A percentile compares a stretch with the other conserved stretches of the same genome.
These are phyloP conservation scores for Allomyces arbusculus DNA, from an alignment of 192 early-diverging fungal genomes.

Conservation along the genomic window DNA sequence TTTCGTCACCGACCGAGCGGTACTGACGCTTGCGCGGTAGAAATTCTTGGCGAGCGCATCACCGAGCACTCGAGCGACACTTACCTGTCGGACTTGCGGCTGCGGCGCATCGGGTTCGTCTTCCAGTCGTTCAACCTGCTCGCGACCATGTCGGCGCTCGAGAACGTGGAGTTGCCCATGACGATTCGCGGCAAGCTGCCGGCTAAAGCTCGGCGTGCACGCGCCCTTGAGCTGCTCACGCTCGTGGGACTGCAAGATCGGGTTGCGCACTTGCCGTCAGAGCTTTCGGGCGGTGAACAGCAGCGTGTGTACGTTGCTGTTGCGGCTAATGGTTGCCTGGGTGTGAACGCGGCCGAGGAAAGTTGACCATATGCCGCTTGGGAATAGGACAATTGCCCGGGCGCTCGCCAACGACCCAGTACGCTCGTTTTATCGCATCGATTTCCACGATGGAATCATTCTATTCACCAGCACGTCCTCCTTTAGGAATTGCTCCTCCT, in stretches of 20 bases:
- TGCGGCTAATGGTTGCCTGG: too few relatives aligned
- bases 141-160: slow-evolving; percentile 14
- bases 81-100: slow-evolving; percentile 11
- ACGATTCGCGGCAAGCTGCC: slow-evolving; percentile 11
- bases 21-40: background rate
- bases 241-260: slow-evolving; percentile 14
- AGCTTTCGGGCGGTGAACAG: slow-evolving; percentile 16
- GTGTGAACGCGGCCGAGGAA: too few relatives aligned
- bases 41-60: slow-evolving; percentile 12
- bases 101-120: slow-evolving; percentile 9
- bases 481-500: background rate
- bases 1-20: background rate
- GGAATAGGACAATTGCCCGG: slow-evolving; percentile 6
- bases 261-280: slow-evolving; percentile 13
- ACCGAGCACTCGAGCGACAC: slow-evolving; percentile 6
- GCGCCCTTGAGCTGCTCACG: slow-evolving; percentile 8
- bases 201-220: slow-evolving; percentile 3
- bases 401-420: slow-evolving; percentile 3
- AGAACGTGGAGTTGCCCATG: slow-evolving; percentile 18
- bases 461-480: too few relatives aligned
- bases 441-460: too few relatives aligned
- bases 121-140: slow-evolving; percentile 4
- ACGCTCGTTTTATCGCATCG: too few relatives aligned
- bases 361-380: background rate
- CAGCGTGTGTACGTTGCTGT: slow-evolving; percentile 12